These are phyloP conservation scores for Verticillium zaregamsianum DNA, from an alignment of 2,329 filamentous ascomycete genomes.

Conservation along the genomic window DNA sequence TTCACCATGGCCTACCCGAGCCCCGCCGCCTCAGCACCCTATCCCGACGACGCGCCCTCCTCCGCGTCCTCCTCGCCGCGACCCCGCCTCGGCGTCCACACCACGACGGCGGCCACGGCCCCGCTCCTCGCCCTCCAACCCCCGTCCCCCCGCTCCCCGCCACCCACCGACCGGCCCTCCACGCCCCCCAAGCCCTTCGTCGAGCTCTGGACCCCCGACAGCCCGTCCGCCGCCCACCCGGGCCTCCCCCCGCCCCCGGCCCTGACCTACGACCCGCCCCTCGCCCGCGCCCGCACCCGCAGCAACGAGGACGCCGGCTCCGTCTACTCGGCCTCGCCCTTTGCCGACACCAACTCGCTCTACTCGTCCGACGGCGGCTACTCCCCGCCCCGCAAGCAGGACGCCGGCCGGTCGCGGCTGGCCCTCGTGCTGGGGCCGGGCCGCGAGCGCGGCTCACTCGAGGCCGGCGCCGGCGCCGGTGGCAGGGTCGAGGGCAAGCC, in stretches of 20 bases:
- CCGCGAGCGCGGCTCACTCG: not conserved
- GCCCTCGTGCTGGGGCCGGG: not conserved
- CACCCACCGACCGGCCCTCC: not conserved
- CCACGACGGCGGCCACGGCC: not conserved
- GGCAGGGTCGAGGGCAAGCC: not conserved
- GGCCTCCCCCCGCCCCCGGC: slow-evolving; percentile 14
- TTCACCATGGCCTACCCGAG: not conserved
- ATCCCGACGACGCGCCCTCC: not conserved
- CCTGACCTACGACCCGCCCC: slow-evolving; percentile 6
- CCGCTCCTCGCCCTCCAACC: not conserved
- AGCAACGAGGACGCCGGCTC: slow-evolving; percentile 3
- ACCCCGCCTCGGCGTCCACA: not conserved
- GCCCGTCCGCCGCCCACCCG: slow-evolving; percentile 10
- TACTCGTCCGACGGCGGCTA: slow-evolving; percentile 1
- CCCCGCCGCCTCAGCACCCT: not conserved
- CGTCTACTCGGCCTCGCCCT: not conserved
- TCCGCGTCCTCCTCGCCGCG: not conserved
- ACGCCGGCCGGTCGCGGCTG: not conserved
- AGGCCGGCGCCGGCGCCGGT: not conserved
- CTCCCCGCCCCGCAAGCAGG: not conserved
- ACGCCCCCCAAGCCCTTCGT: not conserved
- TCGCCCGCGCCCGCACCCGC: slow-evolving; percentile 1
- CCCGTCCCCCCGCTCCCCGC: not conserved
- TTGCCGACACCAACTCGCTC: not conserved
- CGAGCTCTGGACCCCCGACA: slow-evolving; percentile 12